phyloP scores from a whole-genome alignment of 306 rosid species.

The Corylus heterophylla region DNA sequence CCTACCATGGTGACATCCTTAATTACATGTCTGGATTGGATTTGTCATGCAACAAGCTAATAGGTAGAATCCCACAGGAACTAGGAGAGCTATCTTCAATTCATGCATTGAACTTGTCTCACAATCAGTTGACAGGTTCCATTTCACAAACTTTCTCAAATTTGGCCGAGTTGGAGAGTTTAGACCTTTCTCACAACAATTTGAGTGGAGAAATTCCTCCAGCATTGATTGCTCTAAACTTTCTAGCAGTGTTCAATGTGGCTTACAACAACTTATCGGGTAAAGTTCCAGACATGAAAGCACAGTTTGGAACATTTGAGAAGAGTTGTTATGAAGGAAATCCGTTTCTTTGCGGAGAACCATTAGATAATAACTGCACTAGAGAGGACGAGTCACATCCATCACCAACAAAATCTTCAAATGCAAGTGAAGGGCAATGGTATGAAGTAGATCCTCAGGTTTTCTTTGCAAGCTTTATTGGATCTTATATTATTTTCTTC shows the following conservation, averaged over 20 bases:
- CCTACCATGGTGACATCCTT: background rate
- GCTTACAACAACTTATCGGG: background rate
- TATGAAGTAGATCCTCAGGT: too few species aligned
- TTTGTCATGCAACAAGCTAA: slow-evolving; percentile 9
- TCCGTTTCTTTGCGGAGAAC: background rate
- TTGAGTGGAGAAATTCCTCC: slow-evolving; percentile 11
- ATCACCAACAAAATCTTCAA: too few species aligned
- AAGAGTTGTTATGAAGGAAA: too few species aligned
- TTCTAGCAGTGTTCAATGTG: background rate
- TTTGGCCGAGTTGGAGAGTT: slow-evolving; percentile 10
- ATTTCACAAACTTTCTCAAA: background rate
- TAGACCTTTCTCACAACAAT: slow-evolving; percentile 13
- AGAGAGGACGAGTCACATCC: too few species aligned
- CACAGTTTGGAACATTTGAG: too few species aligned
- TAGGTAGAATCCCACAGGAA: background rate
- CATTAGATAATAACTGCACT: too few species aligned
- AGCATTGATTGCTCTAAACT: background rate
- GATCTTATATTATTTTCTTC: too few species aligned
- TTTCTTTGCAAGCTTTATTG: too few species aligned
- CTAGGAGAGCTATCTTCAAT: background rate
- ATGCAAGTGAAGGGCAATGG: too few species aligned
- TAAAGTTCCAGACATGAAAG: too few species aligned
- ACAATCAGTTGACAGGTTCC: slow-evolving; percentile 2
- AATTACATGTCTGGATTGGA: slow-evolving; percentile 1
- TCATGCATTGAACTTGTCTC: too few species aligned